Evolutionary conservation across 352 stramenopile genomes (phyloP).

Genomic region (Phytophthora cryptogea): DNA sequence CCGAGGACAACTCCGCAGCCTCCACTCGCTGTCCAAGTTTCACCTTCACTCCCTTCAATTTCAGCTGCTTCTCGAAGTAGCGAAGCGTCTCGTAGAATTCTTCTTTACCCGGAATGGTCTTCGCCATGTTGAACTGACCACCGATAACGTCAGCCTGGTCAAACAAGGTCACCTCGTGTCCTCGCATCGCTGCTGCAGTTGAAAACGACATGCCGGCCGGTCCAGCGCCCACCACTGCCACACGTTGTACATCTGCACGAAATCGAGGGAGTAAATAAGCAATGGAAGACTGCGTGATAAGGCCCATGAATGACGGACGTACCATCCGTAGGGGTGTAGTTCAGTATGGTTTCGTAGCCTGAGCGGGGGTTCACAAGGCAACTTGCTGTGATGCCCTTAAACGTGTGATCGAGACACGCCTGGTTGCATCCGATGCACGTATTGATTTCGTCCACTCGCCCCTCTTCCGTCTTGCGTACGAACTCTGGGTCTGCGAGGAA

Average conservation of each 20-base stretch:
- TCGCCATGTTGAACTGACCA: constrained; percentile 98
- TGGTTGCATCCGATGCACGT: constrained; percentile 98
- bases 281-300: not conserved
- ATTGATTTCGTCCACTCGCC: constrained; percentile 94
- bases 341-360: constrained; percentile 94
- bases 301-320: not conserved
- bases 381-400: constrained; percentile 93
- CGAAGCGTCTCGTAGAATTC: constrained; percentile 97
- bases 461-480: constrained; percentile 91
- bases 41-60: constrained; percentile 86
- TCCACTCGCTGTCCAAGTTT: constrained; percentile 62
- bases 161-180: constrained; percentile 95
- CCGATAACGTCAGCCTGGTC: constrained; percentile 89
- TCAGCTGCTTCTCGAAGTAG: constrained; percentile 93
- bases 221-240: constrained; percentile 94
- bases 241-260: constrained; percentile 43
- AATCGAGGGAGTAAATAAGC: constrained; percentile 4
- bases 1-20: constrained; percentile 52
- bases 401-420: constrained; percentile 98
- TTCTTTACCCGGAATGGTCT: constrained; percentile 96
- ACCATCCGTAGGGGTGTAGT: constrained; percentile 59
- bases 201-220: constrained; percentile 94
- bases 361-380: constrained; percentile 97
- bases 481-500: constrained; percentile 96
- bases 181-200: constrained; percentile 84